Evolutionary conservation across 176 grass and related monocot genomes (phyloP).

Genomic region (Musa schizocarpa): DNA sequence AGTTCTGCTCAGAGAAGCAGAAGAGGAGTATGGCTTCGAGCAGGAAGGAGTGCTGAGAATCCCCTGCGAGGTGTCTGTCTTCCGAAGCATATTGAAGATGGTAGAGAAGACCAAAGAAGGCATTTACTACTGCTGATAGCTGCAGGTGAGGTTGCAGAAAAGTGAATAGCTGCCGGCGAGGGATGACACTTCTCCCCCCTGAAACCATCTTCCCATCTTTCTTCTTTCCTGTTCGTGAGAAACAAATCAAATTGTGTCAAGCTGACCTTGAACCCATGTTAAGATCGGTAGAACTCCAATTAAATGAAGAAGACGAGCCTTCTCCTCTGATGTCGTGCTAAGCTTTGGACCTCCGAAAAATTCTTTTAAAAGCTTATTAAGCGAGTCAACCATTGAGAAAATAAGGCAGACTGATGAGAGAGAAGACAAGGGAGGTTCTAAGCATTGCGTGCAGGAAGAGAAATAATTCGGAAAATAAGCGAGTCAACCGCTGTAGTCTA

Average conservation of each 20-base stretch:
- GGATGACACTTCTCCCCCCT: conserved; percentile 4
- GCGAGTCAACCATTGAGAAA: too few species aligned
- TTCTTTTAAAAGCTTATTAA: too few species aligned
- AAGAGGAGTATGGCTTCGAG: conserved; percentile 73
- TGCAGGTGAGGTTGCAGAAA: not conserved
- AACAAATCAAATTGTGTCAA: too few species aligned
- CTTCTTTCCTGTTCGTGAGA: not conserved
- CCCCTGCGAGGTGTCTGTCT: conserved; percentile 52
- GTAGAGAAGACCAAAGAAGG: conserved; percentile 38
- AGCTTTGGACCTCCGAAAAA: too few species aligned
- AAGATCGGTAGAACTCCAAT: too few species aligned
- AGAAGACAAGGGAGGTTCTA: too few species aligned
- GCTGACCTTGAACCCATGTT: too few species aligned
- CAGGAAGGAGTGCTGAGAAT: conserved; percentile 57
- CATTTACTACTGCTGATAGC: conserved; percentile 21
- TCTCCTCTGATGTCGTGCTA: too few species aligned
- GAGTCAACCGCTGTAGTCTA: conserved; percentile 41
- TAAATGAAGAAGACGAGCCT: too few species aligned
- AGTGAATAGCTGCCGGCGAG: not conserved
- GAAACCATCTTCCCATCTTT: not conserved
- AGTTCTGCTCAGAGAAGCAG: conserved; percentile 46
- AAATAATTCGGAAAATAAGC: too few species aligned
- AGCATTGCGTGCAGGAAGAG: too few species aligned
- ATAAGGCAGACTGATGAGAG: too few species aligned
- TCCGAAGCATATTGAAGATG: conserved; percentile 44